Base-by-base conservation (phyloP, 2,329 filamentous ascomycete species). In the Cladophialophora immunda region DNA sequence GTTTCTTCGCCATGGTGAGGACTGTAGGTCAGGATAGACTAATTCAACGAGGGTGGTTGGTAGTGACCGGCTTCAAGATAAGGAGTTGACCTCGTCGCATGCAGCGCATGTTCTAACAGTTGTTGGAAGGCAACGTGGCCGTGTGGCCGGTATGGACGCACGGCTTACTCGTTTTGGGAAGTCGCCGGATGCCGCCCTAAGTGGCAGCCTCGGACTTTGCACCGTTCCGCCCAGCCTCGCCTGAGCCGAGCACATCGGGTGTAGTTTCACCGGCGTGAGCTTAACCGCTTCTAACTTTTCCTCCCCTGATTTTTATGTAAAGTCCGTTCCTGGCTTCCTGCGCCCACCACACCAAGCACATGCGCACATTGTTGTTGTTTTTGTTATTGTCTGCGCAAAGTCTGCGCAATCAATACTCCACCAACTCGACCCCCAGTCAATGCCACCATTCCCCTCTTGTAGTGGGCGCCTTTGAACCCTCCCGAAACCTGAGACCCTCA, bases 1-100 rank as follows among this genome's bases (percentile, higher is more conserved):
- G 54, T 50, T 68, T 68, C 56, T 67, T 69, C 13, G 68, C 68
- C 68, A 70, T 70, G 25, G 30, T 19, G 45, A 50, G 30, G 19
- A n/a, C 7, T 52, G 45, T 22, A 11, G 11, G 27, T 19, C 15
- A 47, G 13, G 57, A 22, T 7, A 1, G 57, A 59, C n/a, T 30
- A 32, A 34, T 55, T 30, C 30, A 19, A 55, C 15, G 52, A 32
- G 27, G 52, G 3, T 55, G 30, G 17, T 25, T 50, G 19, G 22
- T 3, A 4, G 17, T 41, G 17, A n/a, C 38, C 17, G 38, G 38
- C 15, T 25, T 27, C 22, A 13, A 53, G 19, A 53, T 25, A 53
- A 50, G n/a, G 8, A 8, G 45, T 50, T 19, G 45, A 19, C 45
- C n/a, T 50, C 25, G 45, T 19, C 13, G 15, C 53, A 34, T 56